A percentile compares a stretch with the other conserved stretches of the same genome.
Evolutionary conservation across 23 red algal genomes (phyloP).

Genomic region (Agarophyton chilense): DNA sequence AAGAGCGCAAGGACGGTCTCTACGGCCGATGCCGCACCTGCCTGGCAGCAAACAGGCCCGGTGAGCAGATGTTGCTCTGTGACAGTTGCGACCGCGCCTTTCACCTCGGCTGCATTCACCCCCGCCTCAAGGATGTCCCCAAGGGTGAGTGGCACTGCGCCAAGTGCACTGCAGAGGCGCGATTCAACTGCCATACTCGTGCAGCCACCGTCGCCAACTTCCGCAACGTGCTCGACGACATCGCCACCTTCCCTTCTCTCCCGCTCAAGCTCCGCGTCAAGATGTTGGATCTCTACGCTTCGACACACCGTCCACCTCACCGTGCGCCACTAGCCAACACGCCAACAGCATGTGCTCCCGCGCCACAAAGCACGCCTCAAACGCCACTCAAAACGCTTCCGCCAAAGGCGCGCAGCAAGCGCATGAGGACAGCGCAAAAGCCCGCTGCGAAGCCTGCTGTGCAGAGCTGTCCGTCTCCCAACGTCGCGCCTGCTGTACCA

Average conservation of each 20-base stretch:
- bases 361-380: no score
- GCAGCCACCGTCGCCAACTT: conserved; percentile 44
- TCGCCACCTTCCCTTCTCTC: conserved; percentile 12
- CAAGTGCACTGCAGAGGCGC: background rate
- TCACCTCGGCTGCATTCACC: background rate
- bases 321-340: background rate
- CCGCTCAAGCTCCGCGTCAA: conserved; percentile 48
- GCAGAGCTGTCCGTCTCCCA: background rate
- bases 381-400: no score
- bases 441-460: background rate
- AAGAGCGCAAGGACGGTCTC: conserved; percentile 29
- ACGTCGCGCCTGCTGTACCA: background rate
- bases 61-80: conserved; percentile 18
- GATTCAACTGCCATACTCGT: background rate
- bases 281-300: conserved; percentile 19
- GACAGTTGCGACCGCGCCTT: conserved; percentile 36
- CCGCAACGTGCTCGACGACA: conserved; percentile 6
- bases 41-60: background rate
- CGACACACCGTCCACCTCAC: background rate
- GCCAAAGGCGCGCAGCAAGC: conserved; percentile 6
- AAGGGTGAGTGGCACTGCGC: conserved; percentile 34
- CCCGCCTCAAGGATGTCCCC: conserved; percentile 4
- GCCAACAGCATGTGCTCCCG: no score
- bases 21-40: conserved; percentile 40
- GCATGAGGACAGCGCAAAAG: background rate